phyloP scores from a whole-genome alignment of 2,329 filamentous ascomycete species.

The Onygenales sp. region DNA sequence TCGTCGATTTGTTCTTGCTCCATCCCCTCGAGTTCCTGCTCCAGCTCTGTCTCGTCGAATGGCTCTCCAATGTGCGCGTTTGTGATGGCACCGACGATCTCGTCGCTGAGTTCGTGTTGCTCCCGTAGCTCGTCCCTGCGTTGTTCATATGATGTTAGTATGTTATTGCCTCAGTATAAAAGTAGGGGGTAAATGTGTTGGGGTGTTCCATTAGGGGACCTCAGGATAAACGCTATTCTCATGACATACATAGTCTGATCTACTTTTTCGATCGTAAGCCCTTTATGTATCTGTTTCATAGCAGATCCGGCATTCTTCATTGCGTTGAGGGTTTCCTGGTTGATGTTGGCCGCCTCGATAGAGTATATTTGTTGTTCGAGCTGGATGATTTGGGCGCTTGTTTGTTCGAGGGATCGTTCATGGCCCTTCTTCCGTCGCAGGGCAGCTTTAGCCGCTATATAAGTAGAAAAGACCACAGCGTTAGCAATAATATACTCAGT shows the following conservation, averaged over 20 bases:
- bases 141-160: constrained; percentile 3
- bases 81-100: constrained; percentile 81
- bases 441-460: constrained; percentile 75
- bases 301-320: constrained; percentile 87
- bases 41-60: constrained; percentile 77
- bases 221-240: background rate
- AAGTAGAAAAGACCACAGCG: background rate
- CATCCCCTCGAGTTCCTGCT: constrained; percentile 73
- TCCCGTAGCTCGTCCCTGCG: constrained; percentile 79
- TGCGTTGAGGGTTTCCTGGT: constrained; percentile 86
- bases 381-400: constrained; percentile 77
- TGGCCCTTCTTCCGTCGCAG: constrained; percentile 90
- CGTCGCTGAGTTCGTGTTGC: constrained; percentile 85
- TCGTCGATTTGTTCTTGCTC: constrained; percentile 91
- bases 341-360: constrained; percentile 98
- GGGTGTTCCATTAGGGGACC: too few relatives aligned
- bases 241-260: constrained; percentile 79
- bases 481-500: background rate
- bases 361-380: constrained; percentile 92
- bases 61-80: constrained; percentile 56
- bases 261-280: constrained; percentile 87
- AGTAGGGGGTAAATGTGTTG: background rate
- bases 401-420: constrained; percentile 87
- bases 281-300: constrained; percentile 88
- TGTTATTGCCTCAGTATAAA: background rate